Evolutionary conservation across 2,329 filamentous ascomycete genomes (phyloP), one percentile per base, ranked within the genome.

Genomic region (Alternaria sp.): DNA sequence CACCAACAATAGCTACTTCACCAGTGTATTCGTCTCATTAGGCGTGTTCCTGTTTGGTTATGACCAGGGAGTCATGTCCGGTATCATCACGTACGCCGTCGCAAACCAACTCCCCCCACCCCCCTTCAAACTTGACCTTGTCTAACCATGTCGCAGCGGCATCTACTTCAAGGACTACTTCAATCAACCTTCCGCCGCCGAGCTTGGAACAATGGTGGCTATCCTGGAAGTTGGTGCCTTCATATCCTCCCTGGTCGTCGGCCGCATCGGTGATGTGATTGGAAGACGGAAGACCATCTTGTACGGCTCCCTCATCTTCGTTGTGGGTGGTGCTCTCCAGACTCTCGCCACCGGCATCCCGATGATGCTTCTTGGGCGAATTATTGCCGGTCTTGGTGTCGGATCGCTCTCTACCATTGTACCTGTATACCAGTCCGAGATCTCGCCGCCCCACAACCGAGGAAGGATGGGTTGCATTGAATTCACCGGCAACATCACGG

Each of bases 381-480:
- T 83, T 61, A 79, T 82, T 56, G 81, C 81, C 48, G 82, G 82
- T 79, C 66, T 84, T 6, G 82, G 82, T 48, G 81, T 83, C 4
- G 82, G 82, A 67, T 78, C 80, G 5, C 70, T 84, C 24, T 82
- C 80, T 36, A 83, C 81, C 26, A 83, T 83, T 54, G 82, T 84
- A 26, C 82, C 82, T 3, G 80, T 83, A n/a, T 83, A 83, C 61
- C 82, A 84, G 67, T 82, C 80, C 28, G 82, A 84, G 65, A 83
- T 84, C 72, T 97, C 94, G 41, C 95, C 95, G 48, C 93, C 95
- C 5, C 95, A 99, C 74, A 98, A 97, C 78, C 86, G 95, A 71
- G 95, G 95, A 63, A 96, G 95, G 80, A 84, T 99, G 61, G 95
- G 94, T 24, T 98, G 95, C 77, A 98, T 99, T 67, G 95, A 99